Base-by-base conservation (phyloP, 306 rosid genomes). In the Pyrus betulifolia region DNA sequence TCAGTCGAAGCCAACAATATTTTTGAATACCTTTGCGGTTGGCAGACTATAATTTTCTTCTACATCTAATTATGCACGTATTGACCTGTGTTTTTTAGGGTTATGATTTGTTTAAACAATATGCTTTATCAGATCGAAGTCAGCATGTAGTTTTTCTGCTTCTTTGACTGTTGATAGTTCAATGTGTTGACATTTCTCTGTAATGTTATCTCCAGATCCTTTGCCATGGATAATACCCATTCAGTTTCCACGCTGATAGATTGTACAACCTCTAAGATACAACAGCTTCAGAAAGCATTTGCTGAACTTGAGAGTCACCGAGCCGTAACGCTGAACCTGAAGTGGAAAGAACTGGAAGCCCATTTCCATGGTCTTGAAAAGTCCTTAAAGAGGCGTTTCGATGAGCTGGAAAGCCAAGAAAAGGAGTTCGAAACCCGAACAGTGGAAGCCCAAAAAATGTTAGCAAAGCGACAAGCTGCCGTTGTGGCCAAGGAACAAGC, bases 291-390 rank as follows among this genome's bases (percentile, higher is more conserved):
- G 81, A 91, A 86, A 85, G 99, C 99, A 49, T 96, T 96, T 86
- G 97, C 99, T 82, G 99, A 96, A 82, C 99, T 96, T 78, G 98
- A 96, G 87, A 91, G 97, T 75, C 92, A 92, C 86, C 84, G 96
- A 75, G 93, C 98, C 9, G 84, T 92, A 62, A 87, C 98, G 70
- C 93, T 92, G 61, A 96, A 96, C 83, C 1, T 96, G 86, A 96
- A 92, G 85, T 96, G 99, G 99, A 96, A 91, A 82, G 98, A 96
- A 84, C 89, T 96, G 40, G 99, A 96, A 86, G 99, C 88, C 64
- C 99, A 92, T 79, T 91, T 96, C 25, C 97, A 91, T 52, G 99
- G 99, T 77, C 96, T 96, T 71, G 99, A 96, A 84, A 96, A 92
- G 81, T 96, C 99, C 80, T 80, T 96, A 75, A 96, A 96, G 86